These are phyloP conservation scores for Jaltomata sinuosa DNA, from an alignment of 257 asterid genomes.

Conservation along the genomic window DNA sequence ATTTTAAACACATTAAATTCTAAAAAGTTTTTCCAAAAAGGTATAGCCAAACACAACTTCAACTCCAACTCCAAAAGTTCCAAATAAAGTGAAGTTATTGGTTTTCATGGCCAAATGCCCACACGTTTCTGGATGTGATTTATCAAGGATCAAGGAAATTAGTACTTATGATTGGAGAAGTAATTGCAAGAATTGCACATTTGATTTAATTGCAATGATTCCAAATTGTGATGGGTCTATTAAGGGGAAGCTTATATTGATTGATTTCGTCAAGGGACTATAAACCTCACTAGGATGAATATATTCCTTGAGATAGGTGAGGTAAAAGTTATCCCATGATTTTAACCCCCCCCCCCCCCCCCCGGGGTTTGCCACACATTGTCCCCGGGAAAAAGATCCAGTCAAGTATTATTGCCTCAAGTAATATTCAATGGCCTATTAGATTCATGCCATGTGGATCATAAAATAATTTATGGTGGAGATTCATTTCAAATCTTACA, in stretches of 20 bases:
- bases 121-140: background rate
- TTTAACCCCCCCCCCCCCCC: background rate
- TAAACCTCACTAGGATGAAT: background rate
- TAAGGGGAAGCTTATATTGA: background rate
- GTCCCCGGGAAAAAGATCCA: no score
- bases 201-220: background rate
- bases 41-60: no score
- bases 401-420: background rate
- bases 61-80: no score
- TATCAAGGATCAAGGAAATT: background rate
- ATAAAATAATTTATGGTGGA: no score
- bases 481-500: no score
- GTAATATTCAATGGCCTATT: no score
- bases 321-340: background rate
- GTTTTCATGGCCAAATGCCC: no score
- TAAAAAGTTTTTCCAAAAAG: no score
- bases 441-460: background rate
- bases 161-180: background rate
- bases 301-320: background rate
- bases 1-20: no score
- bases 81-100: no score
- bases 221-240: background rate
- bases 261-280: background rate
- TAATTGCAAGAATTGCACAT: background rate
- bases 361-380: background rate